Percentiles rank a stretch among this genome's conserved stretches.
These are phyloP conservation scores for Colletotrichum musicola DNA, from an alignment of 2,329 filamentous ascomycete genomes.

Conservation along the genomic window DNA sequence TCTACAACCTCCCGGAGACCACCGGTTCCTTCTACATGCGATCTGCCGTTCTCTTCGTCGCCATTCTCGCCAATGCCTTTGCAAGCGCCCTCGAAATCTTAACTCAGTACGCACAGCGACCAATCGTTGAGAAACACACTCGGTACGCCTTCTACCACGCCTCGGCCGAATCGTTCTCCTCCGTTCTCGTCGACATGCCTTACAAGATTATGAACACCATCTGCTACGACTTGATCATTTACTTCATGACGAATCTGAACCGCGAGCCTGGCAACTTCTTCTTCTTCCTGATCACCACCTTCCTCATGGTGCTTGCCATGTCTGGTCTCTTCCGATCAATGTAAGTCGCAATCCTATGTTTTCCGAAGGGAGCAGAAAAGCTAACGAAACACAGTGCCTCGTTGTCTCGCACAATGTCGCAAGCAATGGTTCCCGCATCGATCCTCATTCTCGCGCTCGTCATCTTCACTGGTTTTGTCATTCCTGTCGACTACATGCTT, in stretches of 20 bases:
- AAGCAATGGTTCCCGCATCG: slow-evolving; percentile 66
- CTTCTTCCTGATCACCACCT: slow-evolving; percentile 61
- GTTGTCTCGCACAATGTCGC: slow-evolving; percentile 60
- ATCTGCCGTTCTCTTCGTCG: slow-evolving; percentile 64
- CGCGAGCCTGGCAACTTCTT: slow-evolving; percentile 67
- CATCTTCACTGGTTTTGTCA: slow-evolving; percentile 66
- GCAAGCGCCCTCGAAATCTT: slow-evolving; percentile 49
- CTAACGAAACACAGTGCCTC: slow-evolving; percentile 50
- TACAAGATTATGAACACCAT: slow-evolving; percentile 61
- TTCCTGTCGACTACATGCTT: slow-evolving; percentile 56
- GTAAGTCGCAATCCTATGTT: neutral
- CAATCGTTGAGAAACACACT: slow-evolving; percentile 46
- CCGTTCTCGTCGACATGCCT: slow-evolving; percentile 36
- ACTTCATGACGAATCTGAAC: slow-evolving; percentile 74
- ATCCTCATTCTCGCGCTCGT: slow-evolving; percentile 66
- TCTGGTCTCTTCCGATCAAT: slow-evolving; percentile 64
- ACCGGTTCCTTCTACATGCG: slow-evolving; percentile 60
- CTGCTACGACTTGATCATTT: slow-evolving; percentile 71
- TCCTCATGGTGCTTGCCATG: slow-evolving; percentile 55
- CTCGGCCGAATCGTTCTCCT: slow-evolving; percentile 34
- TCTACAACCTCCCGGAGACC: slow-evolving; percentile 58
- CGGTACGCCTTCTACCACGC: slow-evolving; percentile 51
- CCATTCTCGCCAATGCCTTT: slow-evolving; percentile 66
- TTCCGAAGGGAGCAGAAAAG: no score
- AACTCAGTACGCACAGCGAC: slow-evolving; percentile 43